Conservation (phyloP, 148 eudicot species). For the Rhododendron ferrugineum region DNA sequence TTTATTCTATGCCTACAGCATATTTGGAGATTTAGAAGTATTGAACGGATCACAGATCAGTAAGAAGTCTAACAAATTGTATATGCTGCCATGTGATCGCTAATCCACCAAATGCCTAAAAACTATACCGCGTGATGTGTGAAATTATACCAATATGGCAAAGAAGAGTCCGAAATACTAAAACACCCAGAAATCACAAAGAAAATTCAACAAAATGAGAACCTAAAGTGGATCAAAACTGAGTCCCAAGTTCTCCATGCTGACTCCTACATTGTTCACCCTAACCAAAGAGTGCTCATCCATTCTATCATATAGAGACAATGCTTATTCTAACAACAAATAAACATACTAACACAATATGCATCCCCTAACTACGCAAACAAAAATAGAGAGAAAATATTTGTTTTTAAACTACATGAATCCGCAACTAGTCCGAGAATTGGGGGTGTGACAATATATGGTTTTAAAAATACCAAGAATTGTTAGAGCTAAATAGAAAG, state of each 20-base stretch:
- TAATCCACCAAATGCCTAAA: not conserved
- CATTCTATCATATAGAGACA: not conserved
- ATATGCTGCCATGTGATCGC: not conserved
- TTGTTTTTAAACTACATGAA: not conserved
- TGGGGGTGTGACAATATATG: not conserved
- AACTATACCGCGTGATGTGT: not conserved
- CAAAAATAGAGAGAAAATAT: not conserved
- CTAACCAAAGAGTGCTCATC: not conserved
- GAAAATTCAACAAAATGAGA: not conserved
- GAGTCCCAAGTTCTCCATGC: not conserved
- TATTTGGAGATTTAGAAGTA: not conserved
- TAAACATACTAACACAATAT: not conserved
- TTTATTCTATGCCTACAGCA: not conserved
- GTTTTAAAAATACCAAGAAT: not conserved
- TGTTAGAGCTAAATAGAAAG: not conserved
- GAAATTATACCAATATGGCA: not conserved
- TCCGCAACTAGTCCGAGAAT: not conserved
- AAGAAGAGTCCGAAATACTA: not conserved
- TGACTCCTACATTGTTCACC: not conserved
- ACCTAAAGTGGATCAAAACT: not conserved
- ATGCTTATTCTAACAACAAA: not conserved
- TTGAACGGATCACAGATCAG: not conserved
- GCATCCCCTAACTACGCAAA: not conserved
- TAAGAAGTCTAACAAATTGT: not conserved
- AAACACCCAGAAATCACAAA: not conserved